These are phyloP conservation scores for Saraca asoca DNA, from an alignment of 331 rosid genomes.

Conservation along the genomic window DNA sequence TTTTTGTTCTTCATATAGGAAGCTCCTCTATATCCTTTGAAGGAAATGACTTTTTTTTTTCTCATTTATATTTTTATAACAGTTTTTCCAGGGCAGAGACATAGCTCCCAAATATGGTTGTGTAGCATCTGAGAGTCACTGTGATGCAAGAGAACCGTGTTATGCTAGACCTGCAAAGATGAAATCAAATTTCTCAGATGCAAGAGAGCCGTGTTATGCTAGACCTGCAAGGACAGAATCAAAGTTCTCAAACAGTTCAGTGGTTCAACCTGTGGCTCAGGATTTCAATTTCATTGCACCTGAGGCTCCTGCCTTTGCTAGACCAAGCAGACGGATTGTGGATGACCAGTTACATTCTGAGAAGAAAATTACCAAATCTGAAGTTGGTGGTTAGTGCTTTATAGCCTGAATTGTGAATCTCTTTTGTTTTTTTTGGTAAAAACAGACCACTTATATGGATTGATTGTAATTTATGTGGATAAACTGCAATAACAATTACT, in stretches of 20 bases:
- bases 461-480: neutral
- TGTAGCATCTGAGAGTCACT: conserved; percentile 45
- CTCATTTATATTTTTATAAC: neutral
- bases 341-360: conserved; percentile 37
- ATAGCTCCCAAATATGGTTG: conserved; percentile 40
- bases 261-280: conserved; percentile 33
- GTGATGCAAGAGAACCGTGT: conserved; percentile 60
- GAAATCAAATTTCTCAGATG: conserved; percentile 28
- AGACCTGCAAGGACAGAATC: conserved; percentile 42
- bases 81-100: conserved; percentile 40
- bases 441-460: neutral
- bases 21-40: conserved; percentile 13
- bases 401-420: too few species aligned
- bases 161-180: conserved; percentile 54
- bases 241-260: conserved; percentile 23
- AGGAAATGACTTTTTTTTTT: conserved; percentile 16
- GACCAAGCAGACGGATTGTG: conserved; percentile 38
- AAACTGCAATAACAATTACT: too few species aligned
- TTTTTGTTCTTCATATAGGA: neutral
- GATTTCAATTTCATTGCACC: conserved; percentile 35
- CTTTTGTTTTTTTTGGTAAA: too few species aligned
- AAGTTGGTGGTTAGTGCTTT: conserved; percentile 35
- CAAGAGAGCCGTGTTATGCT: too few species aligned
- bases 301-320: conserved; percentile 61
- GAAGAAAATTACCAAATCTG: conserved; percentile 34